Evolutionary conservation across 345 rosid genomes (phyloP), one percentile per base, ranked within the genome.

Genomic region (Dipteronia dyeriana): DNA sequence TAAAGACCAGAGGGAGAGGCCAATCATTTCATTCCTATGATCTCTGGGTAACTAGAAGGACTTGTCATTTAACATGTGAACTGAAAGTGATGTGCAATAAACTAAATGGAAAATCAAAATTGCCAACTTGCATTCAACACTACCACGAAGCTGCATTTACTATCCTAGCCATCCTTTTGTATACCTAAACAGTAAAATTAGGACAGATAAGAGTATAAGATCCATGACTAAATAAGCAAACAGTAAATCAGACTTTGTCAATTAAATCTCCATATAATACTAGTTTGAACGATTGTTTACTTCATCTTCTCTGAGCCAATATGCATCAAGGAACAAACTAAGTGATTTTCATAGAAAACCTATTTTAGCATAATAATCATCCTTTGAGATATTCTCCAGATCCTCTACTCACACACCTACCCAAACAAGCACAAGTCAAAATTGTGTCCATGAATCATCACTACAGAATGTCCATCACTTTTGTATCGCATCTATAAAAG

Each of bases 331-430:
- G 16, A 14, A 60, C 23, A 41, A 62, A 61, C 41, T 3, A 49
- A 31, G 75, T 13, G 26, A 31, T 73, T 25, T 11, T 43, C 57
- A 2, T 59, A 38, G 20, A 34, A 12, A 38, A 41, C 17, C 26
- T 71, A 56, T 54, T 72, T 72, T 22, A 71, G 64, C 74, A 54
- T 22, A 54, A 31, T 29, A 72, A 14, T 11, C 17, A 56, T 71
- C 51, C 51, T 9, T 7, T 0, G 7, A 14, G 29, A 11, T 9
- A 41, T 5, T 69, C 59, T 23, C n/a, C 3, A 20, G 11, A 22
- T 31, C 68, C 29, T 70, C 14, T 20, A 67, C 53, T 7, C 62
- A 29, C 2, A 19, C 14, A 20, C 63, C 63, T 59, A 59, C 16
- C 74, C 22, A 51, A n/a, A 54, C 19, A 54, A n/a, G 31, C 1